Evolutionary conservation across 495 filamentous ascomycete species (phyloP).

Genomic region (Annulohypoxylon maeteangense): DNA sequence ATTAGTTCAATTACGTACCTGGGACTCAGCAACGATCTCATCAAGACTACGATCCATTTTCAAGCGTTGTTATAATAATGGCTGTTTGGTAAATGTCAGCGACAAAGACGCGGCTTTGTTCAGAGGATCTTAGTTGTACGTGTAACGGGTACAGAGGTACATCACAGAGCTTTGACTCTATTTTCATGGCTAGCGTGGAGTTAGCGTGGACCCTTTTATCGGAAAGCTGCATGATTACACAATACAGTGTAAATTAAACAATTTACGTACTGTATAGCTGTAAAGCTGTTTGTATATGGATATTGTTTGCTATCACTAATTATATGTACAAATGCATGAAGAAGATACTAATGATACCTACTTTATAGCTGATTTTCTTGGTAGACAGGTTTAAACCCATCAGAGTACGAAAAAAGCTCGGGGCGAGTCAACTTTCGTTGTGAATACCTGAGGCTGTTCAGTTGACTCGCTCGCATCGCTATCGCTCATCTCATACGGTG

Average conservation of each 20-base stretch:
- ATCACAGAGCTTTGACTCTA: slow-evolving; percentile 28
- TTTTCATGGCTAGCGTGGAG: slow-evolving; percentile 11
- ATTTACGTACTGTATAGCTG: neutral
- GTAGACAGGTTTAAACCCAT: neutral
- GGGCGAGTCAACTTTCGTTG: slow-evolving; percentile 31
- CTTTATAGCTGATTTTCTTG: neutral
- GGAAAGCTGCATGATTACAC: neutral
- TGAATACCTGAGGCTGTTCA: slow-evolving; percentile 19
- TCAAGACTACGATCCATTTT: slow-evolving; percentile 84
- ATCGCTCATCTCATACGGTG: slow-evolving; percentile 9
- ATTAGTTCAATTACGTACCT: slow-evolving; percentile 62
- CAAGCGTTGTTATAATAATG: slow-evolving; percentile 27
- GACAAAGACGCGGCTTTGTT: slow-evolving; percentile 12
- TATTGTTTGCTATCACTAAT: neutral
- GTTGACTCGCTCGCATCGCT: slow-evolving; percentile 1
- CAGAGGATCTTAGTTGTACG: slow-evolving; percentile 4
- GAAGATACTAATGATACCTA: neutral
- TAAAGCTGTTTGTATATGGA: neutral
- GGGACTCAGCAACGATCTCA: slow-evolving; percentile 84
- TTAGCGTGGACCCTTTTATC: slow-evolving; percentile 9
- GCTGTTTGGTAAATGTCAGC: slow-evolving; percentile 17
- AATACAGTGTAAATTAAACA: neutral
- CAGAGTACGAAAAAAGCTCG: slow-evolving; percentile 25
- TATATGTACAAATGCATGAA: neutral
- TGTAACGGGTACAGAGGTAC: neutral